Base-by-base conservation (phyloP, 192 early-diverging fungal genomes). In the Coemansia sp. region DNA sequence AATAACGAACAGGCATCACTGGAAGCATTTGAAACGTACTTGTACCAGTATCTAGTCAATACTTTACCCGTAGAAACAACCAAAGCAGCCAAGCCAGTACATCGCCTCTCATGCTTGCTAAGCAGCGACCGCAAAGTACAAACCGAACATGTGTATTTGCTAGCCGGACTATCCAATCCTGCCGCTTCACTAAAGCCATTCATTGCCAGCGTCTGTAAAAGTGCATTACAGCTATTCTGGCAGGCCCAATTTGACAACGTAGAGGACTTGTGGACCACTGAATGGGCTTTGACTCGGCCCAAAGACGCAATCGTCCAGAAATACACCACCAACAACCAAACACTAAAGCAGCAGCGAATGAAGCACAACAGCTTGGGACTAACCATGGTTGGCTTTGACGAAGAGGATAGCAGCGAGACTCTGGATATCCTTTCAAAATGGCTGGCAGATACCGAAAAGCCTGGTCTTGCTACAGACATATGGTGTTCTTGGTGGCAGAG, bases 401-500 rank as follows among this genome's bases (percentile, higher is more conserved):
- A 51, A 3, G 51, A 53, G 13, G 43, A 51, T 5, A 42, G 35
- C 37, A 41, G n/a, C 7, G 16, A 50, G 2, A 12, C 14, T 2
- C 13, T 15, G 40, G 5, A 18, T 14, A 3, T 19, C 20, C 44
- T 43, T 6, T 15, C 19, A 30, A 48, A 49, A 26, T 70, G 68
- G 68, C 20, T 49, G 44, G 20, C 6, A 4, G 48, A 51, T 31
- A 42, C 60, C 23, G 23, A n/a, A 6, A 48, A 48, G 7, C 53
- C 53, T n/a, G 61, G 68, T 8, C 28, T 26, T 3, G 37, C 64
- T 9, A 45, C 38, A 2, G 31, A 36, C 19, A 59, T 38, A 13
- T 77, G 66, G 58, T 63, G 53, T 14, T 19, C n/a, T 0, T 77
- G 73, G 73, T 65, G 64, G 61, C 44, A 35, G 7, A 28, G 38